Conservation (phyloP, 1,139 yeast genomes). For the Scheffersomyces lignicola region DNA sequence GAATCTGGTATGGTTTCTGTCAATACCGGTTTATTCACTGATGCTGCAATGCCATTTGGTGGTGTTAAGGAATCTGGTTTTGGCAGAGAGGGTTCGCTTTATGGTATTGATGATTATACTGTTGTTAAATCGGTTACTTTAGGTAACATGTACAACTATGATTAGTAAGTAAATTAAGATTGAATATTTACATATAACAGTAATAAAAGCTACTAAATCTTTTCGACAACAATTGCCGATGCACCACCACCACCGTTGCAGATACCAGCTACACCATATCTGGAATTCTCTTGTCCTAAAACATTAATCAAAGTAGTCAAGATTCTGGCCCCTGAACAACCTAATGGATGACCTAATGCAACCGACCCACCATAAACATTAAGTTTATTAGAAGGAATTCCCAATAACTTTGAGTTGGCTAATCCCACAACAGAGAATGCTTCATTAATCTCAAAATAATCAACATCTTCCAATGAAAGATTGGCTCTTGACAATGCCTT, state of each 20-base stretch:
- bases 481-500: slow-evolving; percentile 89
- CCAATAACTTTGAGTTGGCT: slow-evolving; percentile 76
- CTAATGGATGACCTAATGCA: slow-evolving; percentile 93
- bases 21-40: slow-evolving; percentile 46
- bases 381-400: slow-evolving; percentile 63
- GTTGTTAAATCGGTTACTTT: slow-evolving; percentile 40
- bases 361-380: slow-evolving; percentile 98
- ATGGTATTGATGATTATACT: slow-evolving; percentile 47
- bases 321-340: slow-evolving; percentile 94
- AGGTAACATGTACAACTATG: slow-evolving; percentile 33
- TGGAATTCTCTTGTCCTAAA: slow-evolving; percentile 74
- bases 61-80: slow-evolving; percentile 50
- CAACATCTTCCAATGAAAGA: slow-evolving; percentile 54
- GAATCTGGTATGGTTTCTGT: slow-evolving; percentile 50
- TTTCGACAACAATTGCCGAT: slow-evolving; percentile 35
- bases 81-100: slow-evolving; percentile 52
- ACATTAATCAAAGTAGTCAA: slow-evolving; percentile 76
- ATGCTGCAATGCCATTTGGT: slow-evolving; percentile 52
- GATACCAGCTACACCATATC: slow-evolving; percentile 85
- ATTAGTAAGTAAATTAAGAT: neutral
- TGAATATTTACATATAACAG: neutral
- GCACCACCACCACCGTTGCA: slow-evolving; percentile 99
- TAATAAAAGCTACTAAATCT: slow-evolving; percentile 9
- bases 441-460: slow-evolving; percentile 87
- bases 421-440: slow-evolving; percentile 96